Evolutionary conservation across 257 asterid genomes (phyloP), one percentile per base, ranked within the genome.

Genomic region (Solanum dulcamara): DNA sequence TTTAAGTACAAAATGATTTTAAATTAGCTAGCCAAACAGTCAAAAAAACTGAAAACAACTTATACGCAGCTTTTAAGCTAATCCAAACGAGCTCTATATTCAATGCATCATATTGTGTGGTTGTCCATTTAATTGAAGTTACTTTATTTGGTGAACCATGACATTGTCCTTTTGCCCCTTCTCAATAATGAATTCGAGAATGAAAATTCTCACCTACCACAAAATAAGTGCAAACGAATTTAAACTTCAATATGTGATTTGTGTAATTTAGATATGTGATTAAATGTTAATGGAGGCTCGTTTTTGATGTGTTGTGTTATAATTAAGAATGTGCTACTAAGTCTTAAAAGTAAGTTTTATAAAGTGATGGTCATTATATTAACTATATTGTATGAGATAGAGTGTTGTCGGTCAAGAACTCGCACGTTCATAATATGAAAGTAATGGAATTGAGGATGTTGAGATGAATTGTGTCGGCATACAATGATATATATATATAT

Each of bases 311-410:
- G 17, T 17, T 51, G 26, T 55, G 13, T 55, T 26, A 55, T 55
- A 8, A 20, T 7, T n/a, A n/a, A n/a, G n/a, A 55, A 55, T 55
- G 5, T 20, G 0, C 20, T 55, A 10, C 4, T 55, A 20, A 18
- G 28, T 55, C 5, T 55, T 55, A 55, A 55, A 55, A 20, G 26
- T 55, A 20, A 55, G 0, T 55, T 55, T 20, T 20, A 20, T 55
- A 8, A 55, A 55, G 28, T 53, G 26, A 55, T 55, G 62, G 2
- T 20, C 5, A 10, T 55, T 4, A 55, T 4, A 55, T 2, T 8
- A 55, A 10, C 0, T 20, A 55, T 55, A 2, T 20, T 0, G 0
- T 55, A 22, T 8, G 12, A 20, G 26, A 55, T 4, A 55, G 5
- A 8, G 28, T 20, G 0, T 55, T 55, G 6, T 22, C 2, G 64